Base-by-base conservation (phyloP, 257 asterid species). In the Ajuga chamaepitys region DNA sequence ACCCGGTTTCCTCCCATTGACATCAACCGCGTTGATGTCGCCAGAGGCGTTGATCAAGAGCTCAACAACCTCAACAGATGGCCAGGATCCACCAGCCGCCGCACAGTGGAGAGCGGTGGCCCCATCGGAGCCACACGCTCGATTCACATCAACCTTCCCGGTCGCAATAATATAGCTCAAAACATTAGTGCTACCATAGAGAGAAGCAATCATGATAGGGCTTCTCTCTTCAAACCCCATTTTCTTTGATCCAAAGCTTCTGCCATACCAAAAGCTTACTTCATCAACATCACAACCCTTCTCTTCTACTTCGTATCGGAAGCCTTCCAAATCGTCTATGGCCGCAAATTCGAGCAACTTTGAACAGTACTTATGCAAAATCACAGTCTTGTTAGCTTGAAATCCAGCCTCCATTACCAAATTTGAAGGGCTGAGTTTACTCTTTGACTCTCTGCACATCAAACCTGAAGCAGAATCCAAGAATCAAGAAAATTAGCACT, bases 91-190 rank as follows among this genome's bases (percentile, higher is more conserved):
- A 22, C 96, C 95, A 0, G 92, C 88, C 0, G 86, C 87, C 6
- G 91, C 96, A 18, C 98, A 91, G 70, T 91, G 98, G 11, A 91
- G 95, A 12, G 96, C 82, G 9, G 98, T 83, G 26, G 85, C 95
- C 2, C 94, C 84, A 68, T 88, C 98, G 0, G 86, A 81, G 44
- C 95, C 95, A 52, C 88, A 80, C 0, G 97, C 83, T 51, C 82
- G 51, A 44, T 86, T 90, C 45, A 88, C 86, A 71, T 90, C 95
- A 22, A 82, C 74, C 58, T 77, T 79, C 0, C 85, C 79, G 8
- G 81, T 68, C 21, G 47, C 78, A 57, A 91, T 32, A 58, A 88
- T 68, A 62, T 86, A 91, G 58, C 74, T 78, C 73, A 88, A 58
- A 44, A 91, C 79, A 70, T 77, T 70, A 24, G 58, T 68, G 77